Evolutionary conservation across 2,329 filamentous ascomycete genomes (phyloP), one percentile per base, ranked within the genome.

Genomic region (Cladobotryum protrusum): DNA sequence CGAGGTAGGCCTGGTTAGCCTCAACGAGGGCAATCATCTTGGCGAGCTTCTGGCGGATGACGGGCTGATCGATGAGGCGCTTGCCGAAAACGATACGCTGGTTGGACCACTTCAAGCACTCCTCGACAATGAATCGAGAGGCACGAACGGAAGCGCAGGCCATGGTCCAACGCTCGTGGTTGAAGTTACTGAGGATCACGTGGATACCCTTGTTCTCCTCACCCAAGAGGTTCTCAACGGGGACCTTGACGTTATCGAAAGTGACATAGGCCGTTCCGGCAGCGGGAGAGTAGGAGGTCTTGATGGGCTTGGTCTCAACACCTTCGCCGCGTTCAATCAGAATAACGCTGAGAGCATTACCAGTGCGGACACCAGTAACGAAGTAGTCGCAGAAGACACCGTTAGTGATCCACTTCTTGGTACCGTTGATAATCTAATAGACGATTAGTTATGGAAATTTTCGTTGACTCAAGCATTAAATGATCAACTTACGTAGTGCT

Each of bases 381-480:
- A 93, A 95, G 72, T 92, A 93, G 67, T 93, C 87, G 54, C 73
- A 79, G 68, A 84, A 93, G 61, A 85, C 82, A 53, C 86, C 87
- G 67, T 90, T 89, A 36, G 87, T 90, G 63, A 89, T 90, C 87
- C 86, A 89, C 72, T 92, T 93, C 77, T 91, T 92, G 49, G 76
- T 83, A 44, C 86, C 86, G 62, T 86, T 85, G 65, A 83, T 75
- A 50, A 82, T 75, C 68, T 72, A n/a, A 12, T 12, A 9, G 4
- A 19, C 34, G 17, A 15, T 66, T 35, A 20, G 37, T 24, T 14
- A 43, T 15, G 12, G n/a, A 39, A 17, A 20, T 14, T 17, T 12
- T 12, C 14, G 15, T 9, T 13, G 1, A 4, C 24, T 29, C 6
- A 29, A 29, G 6, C 24, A 9, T 19, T 20, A 5, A 7, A 32